These are phyloP conservation scores for Saccharum hybrid DNA, from an alignment of 202 grass and related monocot genomes.

Conservation along the genomic window DNA sequence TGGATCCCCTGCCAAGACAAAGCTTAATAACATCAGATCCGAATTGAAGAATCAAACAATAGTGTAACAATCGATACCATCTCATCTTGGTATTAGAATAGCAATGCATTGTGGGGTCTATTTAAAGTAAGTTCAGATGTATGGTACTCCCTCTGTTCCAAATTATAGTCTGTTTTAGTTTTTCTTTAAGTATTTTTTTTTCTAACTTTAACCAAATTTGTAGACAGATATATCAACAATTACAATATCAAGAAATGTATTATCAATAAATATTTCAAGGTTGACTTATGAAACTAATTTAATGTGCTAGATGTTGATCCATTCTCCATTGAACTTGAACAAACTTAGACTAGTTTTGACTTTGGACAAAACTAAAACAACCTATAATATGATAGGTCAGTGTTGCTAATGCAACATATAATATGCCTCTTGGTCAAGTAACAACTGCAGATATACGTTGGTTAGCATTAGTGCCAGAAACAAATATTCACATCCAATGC, in stretches of 20 bases:
- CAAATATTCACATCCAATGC: background rate
- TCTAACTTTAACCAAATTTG: too few relatives aligned
- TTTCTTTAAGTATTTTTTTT: background rate
- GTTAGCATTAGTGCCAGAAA: background rate
- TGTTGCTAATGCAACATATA: background rate
- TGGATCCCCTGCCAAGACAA: slow-evolving; percentile 11
- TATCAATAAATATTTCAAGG: background rate
- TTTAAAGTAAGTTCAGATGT: too few relatives aligned
- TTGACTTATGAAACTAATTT: background rate
- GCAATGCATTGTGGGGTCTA: background rate
- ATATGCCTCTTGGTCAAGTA: background rate
- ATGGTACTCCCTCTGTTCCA: background rate
- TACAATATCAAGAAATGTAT: background rate
- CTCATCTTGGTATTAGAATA: background rate
- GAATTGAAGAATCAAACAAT: slow-evolving; percentile 24
- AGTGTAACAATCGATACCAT: too few relatives aligned
- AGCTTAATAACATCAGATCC: slow-evolving; percentile 24
- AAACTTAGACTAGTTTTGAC: background rate
- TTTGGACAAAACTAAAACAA: background rate
- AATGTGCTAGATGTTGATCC: background rate
- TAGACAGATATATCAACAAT: background rate
- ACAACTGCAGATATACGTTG: background rate
- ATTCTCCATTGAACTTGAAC: background rate
- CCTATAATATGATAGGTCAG: background rate
- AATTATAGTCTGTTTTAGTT: background rate